These are phyloP conservation scores for Populus deltoides DNA, from an alignment of 345 rosid genomes.

Conservation along the genomic window DNA sequence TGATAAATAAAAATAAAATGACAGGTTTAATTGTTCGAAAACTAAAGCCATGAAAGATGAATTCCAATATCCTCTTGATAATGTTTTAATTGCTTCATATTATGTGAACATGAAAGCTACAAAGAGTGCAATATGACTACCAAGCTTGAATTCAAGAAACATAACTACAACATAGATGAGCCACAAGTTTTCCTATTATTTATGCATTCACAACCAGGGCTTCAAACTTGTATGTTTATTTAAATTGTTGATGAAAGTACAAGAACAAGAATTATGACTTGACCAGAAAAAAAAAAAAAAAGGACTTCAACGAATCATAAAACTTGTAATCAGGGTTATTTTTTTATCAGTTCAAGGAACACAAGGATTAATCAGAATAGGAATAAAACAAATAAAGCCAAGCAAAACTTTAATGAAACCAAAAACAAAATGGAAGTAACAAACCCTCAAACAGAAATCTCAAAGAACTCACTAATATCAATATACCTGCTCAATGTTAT, in stretches of 20 bases:
- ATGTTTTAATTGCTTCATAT: neutral
- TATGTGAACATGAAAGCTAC: neutral
- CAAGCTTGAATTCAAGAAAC: neutral
- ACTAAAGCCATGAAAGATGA: neutral
- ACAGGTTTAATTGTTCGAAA: neutral
- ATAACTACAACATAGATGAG: neutral
- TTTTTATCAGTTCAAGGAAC: neutral
- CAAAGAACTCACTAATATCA: neutral
- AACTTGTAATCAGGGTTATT: neutral
- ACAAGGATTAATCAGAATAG: neutral
- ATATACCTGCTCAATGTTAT: constrained; percentile 91
- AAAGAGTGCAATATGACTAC: neutral
- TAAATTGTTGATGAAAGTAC: too few relatives aligned
- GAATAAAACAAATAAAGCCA: neutral
- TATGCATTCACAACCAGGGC: neutral
- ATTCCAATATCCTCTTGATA: neutral
- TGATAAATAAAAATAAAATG: neutral
- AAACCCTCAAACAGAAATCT: neutral
- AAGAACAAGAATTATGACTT: too few relatives aligned
- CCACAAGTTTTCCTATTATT: neutral
- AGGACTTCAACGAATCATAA: too few relatives aligned
- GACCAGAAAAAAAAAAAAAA: too few relatives aligned
- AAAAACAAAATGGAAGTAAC: neutral
- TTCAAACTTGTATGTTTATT: neutral
- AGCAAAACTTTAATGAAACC: neutral